Evolutionary conservation across 148 eudicot species (phyloP).

Genomic region (Rhododendron mucronatum): DNA sequence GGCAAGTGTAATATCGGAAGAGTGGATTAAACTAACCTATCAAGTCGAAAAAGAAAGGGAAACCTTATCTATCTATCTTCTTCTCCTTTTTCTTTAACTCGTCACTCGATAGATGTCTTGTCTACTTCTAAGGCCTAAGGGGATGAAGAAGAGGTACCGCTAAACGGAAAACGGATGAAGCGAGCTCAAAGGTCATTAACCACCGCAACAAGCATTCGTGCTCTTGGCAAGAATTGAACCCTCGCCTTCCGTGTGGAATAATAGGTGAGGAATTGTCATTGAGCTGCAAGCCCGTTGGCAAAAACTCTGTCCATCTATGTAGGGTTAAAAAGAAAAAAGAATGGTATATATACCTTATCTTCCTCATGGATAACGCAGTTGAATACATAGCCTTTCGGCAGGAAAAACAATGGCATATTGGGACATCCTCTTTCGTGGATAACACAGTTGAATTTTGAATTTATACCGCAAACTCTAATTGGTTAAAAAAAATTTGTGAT

Average conservation of each 20-base stretch:
- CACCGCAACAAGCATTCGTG: no score
- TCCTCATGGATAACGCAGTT: not conserved
- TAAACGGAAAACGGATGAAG: no score
- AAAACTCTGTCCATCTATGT: not conserved
- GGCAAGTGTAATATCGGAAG: not conserved
- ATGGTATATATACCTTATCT: not conserved
- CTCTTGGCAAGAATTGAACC: no score
- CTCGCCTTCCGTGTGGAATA: no score
- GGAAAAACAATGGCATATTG: not conserved
- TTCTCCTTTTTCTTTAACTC: no score
- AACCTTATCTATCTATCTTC: no score
- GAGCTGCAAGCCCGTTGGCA: no score
- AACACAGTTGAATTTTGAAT: conserved; percentile 5
- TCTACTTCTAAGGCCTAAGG: no score
- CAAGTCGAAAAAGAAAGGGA: not conserved
- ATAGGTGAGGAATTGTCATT: no score
- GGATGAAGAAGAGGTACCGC: no score
- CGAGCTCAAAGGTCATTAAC: no score
- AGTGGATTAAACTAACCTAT: not conserved
- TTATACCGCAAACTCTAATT: not conserved
- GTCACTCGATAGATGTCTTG: no score
- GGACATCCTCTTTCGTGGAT: not conserved
- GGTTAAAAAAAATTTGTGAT: not conserved
- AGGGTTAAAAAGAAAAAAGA: not conserved
- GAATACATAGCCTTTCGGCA: not conserved